phyloP scores from a whole-genome alignment of 2,329 filamentous ascomycete species.

The Fusarium sp. region DNA sequence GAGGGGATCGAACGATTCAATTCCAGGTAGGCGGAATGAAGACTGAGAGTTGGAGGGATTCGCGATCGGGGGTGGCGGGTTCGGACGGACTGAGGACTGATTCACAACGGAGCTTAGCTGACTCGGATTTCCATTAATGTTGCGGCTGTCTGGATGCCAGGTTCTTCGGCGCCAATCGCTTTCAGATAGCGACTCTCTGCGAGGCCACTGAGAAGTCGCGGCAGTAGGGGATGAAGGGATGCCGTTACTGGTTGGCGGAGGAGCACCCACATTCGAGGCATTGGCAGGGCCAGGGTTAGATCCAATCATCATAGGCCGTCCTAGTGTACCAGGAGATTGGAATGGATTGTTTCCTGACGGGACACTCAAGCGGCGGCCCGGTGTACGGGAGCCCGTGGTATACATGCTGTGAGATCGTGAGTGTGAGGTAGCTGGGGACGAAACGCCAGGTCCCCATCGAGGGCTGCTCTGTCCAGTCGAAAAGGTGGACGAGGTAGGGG shows the following conservation, averaged over 20 bases:
- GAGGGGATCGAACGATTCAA: conserved; percentile 89
- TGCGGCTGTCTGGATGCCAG: conserved; percentile 86
- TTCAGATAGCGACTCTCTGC: conserved; percentile 76
- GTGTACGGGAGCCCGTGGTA: conserved; percentile 69
- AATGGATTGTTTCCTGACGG: conserved; percentile 82
- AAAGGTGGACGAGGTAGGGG: conserved; percentile 85
- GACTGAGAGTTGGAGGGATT: conserved; percentile 65
- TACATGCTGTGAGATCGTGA: conserved; percentile 81
- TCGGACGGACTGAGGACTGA: conserved; percentile 69
- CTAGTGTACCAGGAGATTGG: conserved; percentile 68
- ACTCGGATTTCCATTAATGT: conserved; percentile 72
- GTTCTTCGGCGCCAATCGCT: conserved; percentile 86
- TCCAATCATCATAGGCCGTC: conserved; percentile 67
- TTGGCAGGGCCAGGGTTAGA: conserved; percentile 67
- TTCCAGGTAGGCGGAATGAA: conserved; percentile 81
- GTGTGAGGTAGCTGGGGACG: conserved; percentile 78
- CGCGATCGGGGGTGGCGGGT: conserved; percentile 62
- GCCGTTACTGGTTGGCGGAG: conserved; percentile 68
- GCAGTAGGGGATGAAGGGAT: conserved; percentile 74
- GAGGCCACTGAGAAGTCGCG: conserved; percentile 70
- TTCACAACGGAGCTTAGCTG: conserved; percentile 83
- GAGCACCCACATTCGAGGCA: conserved; percentile 65
- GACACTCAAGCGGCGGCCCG: conserved; percentile 82
- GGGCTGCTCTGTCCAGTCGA: conserved; percentile 83
- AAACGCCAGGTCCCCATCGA: conserved; percentile 74